Base-by-base conservation (phyloP, 2,329 filamentous ascomycete genomes). In the Trichophyton equinum region DNA sequence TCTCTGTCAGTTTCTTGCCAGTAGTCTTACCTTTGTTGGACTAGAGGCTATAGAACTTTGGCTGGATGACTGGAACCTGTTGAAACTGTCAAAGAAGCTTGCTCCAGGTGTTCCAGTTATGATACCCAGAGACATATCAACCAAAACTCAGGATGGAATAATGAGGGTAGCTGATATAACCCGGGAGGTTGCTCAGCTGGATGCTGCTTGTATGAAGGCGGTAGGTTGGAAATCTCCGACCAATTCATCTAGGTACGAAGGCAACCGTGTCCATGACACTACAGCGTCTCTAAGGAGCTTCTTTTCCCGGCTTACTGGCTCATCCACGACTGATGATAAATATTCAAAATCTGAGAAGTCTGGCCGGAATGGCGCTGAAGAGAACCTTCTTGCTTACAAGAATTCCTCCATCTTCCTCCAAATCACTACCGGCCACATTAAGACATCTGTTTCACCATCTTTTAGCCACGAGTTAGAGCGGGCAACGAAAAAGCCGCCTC, bases 401-500 rank as follows among this genome's bases (percentile, higher is more conserved):
- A 86, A 82, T 0, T 88, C 90, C 0, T 89, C 87, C 15, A 91
- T 97, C 36, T 97, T 96, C 71, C 78, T 99, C 20, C 83, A 91
- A 57, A 88, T 95, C 20, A 96, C 88, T 55, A 91, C 91, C 7
- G 91, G 92, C 33, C 82, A 83, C 53, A 85, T 97, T 36, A 82
- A 84, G 67, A 95, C 91, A 0, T 88, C 82, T 55, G 85, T 96
- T 0, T 79, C 82, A 20, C 76, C 82, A 33, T 83, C 80, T 44
- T 90, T 97, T 67, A 85, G 90, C 2, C 81, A 85, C 1, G 95
- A 99, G 71, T 82, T 99, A 9, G 91, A 97, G 75, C 84, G 95
- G 63, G 94, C 95, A 15, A 99, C 95, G 0, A 96, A 97, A 75
- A 99, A 99, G 70, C 89, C 91, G 2, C 94, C 95, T 0, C 94